Evolutionary conservation across 768 basidiomycete genomes (phyloP).

Genomic region (Pulveroboletus sp.): DNA sequence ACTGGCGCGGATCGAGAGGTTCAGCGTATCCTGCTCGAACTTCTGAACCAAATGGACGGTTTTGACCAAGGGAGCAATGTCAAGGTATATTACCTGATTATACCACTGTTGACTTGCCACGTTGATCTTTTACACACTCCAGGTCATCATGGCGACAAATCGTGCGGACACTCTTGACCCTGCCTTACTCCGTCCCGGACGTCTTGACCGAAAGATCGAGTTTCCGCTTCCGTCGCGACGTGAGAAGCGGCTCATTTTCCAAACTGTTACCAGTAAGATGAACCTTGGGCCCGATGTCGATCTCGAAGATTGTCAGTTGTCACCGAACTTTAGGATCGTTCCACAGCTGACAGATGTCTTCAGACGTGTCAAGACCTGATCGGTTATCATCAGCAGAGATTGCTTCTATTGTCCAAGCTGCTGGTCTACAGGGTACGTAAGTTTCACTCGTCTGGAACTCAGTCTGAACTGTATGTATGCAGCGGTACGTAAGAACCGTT

Average conservation of each 20-base stretch:
- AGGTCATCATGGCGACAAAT: conserved; percentile 99
- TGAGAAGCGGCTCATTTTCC: conserved; percentile 96
- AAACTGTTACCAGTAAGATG: conserved; percentile 96
- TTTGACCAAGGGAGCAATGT: conserved; percentile 99
- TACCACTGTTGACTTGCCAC: neutral
- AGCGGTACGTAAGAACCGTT: conserved; percentile 97
- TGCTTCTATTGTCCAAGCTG: conserved; percentile 91
- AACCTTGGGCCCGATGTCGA: conserved; percentile 97
- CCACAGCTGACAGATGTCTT: conserved; percentile 8
- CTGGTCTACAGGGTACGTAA: conserved; percentile 83
- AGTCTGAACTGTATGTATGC: conserved; percentile 5
- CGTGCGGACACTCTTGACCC: conserved; percentile 97
- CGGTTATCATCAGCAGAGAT: conserved; percentile 95
- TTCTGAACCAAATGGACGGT: conserved; percentile 99
- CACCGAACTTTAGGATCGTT: conserved; percentile 6
- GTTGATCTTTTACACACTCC: neutral
- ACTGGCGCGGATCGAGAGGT: conserved; percentile 99
- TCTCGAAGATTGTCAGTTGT: conserved; percentile 86
- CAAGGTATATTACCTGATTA: conserved; percentile 53
- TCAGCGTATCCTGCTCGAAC: conserved; percentile 93
- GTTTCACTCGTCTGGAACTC: neutral
- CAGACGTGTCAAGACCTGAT: conserved; percentile 96
- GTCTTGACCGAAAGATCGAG: conserved; percentile 97
- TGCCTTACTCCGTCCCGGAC: conserved; percentile 93
- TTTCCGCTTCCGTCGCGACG: conserved; percentile 92